A percentile compares a stretch with the other conserved stretches of the same genome.
Evolutionary conservation across 139 green algal species (phyloP).

Genomic region (Chlorella vulgaris): DNA sequence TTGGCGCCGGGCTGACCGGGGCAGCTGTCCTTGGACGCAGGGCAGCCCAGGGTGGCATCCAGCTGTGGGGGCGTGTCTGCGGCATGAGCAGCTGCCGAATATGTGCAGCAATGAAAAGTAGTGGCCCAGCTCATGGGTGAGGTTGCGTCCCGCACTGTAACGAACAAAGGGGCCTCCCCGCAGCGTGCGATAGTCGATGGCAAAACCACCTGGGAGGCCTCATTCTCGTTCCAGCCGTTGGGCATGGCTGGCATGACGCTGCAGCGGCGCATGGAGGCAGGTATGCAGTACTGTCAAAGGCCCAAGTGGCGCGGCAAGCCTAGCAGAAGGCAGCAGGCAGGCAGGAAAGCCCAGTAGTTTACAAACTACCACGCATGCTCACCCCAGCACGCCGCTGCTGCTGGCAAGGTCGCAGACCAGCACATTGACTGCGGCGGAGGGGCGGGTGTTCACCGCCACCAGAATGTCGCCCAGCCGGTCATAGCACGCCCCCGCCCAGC

Average conservation of each 20-base stretch:
- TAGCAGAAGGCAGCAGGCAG: neutral
- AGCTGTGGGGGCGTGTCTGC: slow-evolving; percentile 9
- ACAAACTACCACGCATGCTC: neutral
- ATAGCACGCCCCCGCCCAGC: neutral
- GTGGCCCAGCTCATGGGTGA: slow-evolving; percentile 22
- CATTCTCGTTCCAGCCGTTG: neutral
- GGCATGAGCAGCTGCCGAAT: neutral
- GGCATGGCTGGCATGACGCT: slow-evolving; percentile 19
- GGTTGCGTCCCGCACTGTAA: neutral
- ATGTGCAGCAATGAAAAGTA: slow-evolving; percentile 9
- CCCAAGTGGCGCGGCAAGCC: neutral
- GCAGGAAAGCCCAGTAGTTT: neutral
- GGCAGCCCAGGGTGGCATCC: neutral
- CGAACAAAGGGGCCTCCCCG: neutral
- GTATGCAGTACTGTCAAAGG: neutral
- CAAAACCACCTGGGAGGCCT: neutral
- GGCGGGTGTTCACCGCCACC: neutral
- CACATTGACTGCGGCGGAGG: neutral
- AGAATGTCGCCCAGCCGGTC: slow-evolving; percentile 1
- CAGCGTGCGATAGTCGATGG: slow-evolving; percentile 16
- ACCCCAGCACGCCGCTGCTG: slow-evolving; percentile 2
- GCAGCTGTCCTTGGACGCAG: neutral
- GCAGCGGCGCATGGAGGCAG: neutral
- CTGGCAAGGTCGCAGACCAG: slow-evolving; percentile 7
- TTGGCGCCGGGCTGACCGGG: neutral